Percentiles rank a stretch among this genome's conserved stretches.
phyloP scores from a whole-genome alignment of 805 yeast genomes.

The Wilhelminamyces savonicus region DNA sequence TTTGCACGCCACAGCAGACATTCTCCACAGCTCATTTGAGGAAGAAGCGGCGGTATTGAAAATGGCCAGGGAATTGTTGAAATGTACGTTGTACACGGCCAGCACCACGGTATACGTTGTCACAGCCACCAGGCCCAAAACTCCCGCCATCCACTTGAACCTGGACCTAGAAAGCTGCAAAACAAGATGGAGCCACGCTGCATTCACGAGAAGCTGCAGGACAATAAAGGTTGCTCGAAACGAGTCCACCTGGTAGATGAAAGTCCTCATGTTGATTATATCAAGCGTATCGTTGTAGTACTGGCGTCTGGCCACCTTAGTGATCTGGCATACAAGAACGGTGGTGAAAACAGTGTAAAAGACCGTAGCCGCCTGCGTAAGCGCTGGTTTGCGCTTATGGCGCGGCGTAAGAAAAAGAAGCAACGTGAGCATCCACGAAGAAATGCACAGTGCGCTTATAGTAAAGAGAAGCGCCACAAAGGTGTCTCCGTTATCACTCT shows the following conservation, averaged over 20 bases:
- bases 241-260: constrained; percentile 29
- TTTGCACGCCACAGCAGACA: constrained; percentile 24
- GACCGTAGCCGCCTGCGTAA: constrained; percentile 53
- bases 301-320: constrained; percentile 42
- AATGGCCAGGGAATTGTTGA: constrained; percentile 5
- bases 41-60: constrained; percentile 3
- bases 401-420: constrained; percentile 46
- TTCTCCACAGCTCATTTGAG: constrained; percentile 10
- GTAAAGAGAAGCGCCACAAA: constrained; percentile 45
- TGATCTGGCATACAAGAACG: constrained; percentile 40
- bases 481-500: constrained; percentile 32
- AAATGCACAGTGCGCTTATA: constrained; percentile 49
- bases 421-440: constrained; percentile 66
- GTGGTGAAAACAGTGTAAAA: constrained; percentile 51
- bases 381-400: constrained; percentile 48
- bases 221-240: constrained; percentile 36
- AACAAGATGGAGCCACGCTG: constrained; percentile 52
- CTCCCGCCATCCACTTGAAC: constrained; percentile 20
- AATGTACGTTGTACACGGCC: constrained; percentile 6
- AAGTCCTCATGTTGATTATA: constrained; percentile 31
- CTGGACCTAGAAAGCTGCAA: constrained; percentile 15
- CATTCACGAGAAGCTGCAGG: constrained; percentile 37
- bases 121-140: constrained; percentile 11
- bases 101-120: constrained; percentile 12
- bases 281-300: constrained; percentile 51